Conservation (phyloP, 2,329 filamentous ascomycete genomes). For the Fusarium chlamydosporum region DNA sequence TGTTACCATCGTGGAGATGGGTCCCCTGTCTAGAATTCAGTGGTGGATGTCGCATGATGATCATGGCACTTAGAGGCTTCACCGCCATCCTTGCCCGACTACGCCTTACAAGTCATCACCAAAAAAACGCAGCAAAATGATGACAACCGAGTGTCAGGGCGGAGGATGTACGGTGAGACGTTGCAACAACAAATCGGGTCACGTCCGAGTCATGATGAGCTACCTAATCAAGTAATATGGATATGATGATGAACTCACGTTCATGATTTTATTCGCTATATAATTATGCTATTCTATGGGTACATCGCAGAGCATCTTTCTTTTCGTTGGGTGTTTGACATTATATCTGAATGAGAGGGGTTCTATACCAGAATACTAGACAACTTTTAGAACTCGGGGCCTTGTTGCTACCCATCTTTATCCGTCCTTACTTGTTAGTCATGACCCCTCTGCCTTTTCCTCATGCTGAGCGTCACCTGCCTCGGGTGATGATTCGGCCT, state of each 20-base stretch:
- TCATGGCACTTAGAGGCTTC: slow-evolving; percentile 38
- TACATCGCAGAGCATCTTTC: background rate
- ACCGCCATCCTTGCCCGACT: slow-evolving; percentile 36
- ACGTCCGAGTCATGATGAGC: slow-evolving; percentile 11
- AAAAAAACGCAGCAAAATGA: slow-evolving; percentile 6
- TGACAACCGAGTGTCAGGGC: background rate
- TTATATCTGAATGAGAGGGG: slow-evolving; percentile 5
- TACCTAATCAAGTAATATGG: slow-evolving; percentile 2
- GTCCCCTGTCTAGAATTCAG: slow-evolving; percentile 32
- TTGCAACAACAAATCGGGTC: slow-evolving; percentile 15
- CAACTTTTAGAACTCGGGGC: background rate
- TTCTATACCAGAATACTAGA: background rate
- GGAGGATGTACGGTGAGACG: slow-evolving; percentile 6
- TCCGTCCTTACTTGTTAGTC: slow-evolving; percentile 13
- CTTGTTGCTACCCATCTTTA: background rate
- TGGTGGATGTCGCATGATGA: slow-evolving; percentile 43
- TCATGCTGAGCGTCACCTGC: slow-evolving; percentile 8
- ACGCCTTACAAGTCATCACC: slow-evolving; percentile 27
- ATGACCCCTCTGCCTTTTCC: slow-evolving; percentile 32
- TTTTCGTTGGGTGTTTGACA: background rate
- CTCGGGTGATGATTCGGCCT: slow-evolving; percentile 48
- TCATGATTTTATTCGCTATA: slow-evolving; percentile 5
- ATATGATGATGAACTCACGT: slow-evolving; percentile 4
- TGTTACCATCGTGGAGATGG: slow-evolving; percentile 32
- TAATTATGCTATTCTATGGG: slow-evolving; percentile 9